Base-by-base conservation (phyloP, 139 green algal genomes). In the Chlorella vulgaris region DNA sequence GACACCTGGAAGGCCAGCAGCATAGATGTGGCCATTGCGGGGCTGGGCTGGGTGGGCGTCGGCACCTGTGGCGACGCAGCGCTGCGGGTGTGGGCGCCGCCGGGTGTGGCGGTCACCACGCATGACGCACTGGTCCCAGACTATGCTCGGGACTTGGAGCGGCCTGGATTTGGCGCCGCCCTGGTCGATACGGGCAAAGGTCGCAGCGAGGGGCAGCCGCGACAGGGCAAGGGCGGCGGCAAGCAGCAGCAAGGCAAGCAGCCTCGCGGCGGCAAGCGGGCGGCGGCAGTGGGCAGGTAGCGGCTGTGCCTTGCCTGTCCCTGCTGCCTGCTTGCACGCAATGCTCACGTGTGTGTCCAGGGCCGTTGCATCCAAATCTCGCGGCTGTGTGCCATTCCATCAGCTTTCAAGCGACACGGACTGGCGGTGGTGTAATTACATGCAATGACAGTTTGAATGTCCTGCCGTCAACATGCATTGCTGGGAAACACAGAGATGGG, bases 1-100 rank as follows among this genome's bases (percentile, higher is more conserved):
- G 60, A 66, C 71, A 76, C 21, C 7, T 95, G 90, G 88, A 75
- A 69, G 67, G 47, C 36, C 6, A 87, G 84, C 83, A 88, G 75
- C 7, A 69, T 90, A 13, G 89, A 96, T 60, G 74, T 97, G 6
- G 88, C 87, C 19, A 86, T 95, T 26, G 87, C 89, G 67, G 89
- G 96, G 0, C 83, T 99, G 36, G 96, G 96, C 10, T 99, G 96
- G 96, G 78, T 99, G 4, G 90, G 38, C 15, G 88, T 98, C 22
- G 96, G 91, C 28, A 83, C 95, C 28, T 83, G 77, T 0, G 96
- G 96, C 29, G 53, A 43, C 2, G 91, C 93, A 26, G n/a, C 82
- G 21, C 84, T 99, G 13, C 78, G 85, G 4, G 87, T 98, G 67
- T 99, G 95, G 95, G 90, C 92, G 22, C 91, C 85, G 0, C 84